phyloP scores from a whole-genome alignment of 1,139 yeast genomes.

The Sugiyamaella paludigena region DNA sequence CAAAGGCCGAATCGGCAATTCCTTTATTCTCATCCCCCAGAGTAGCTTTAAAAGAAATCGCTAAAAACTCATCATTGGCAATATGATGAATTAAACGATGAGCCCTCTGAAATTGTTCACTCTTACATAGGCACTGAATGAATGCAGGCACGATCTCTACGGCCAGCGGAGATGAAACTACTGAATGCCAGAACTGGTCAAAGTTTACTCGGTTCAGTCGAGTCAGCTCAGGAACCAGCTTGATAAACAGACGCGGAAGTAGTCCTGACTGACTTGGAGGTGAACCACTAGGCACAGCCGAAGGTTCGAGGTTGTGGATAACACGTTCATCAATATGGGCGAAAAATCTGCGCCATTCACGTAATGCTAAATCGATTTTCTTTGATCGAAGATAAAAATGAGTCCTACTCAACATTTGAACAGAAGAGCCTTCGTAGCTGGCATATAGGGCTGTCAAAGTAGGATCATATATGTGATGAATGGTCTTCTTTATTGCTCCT shows the following conservation, averaged over 20 bases:
- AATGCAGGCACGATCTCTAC: slow-evolving; percentile 23
- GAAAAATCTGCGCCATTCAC: slow-evolving; percentile 4
- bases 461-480: slow-evolving; percentile 4
- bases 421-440: slow-evolving; percentile 6
- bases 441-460: slow-evolving; percentile 8
- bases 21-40: no score
- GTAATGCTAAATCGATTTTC: slow-evolving; percentile 1
- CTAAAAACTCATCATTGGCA: slow-evolving; percentile 9
- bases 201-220: slow-evolving; percentile 12
- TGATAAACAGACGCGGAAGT: slow-evolving; percentile 4
- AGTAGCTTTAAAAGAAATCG: no score
- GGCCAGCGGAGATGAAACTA: slow-evolving; percentile 16
- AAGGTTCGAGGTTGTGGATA: background rate
- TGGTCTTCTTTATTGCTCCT: slow-evolving; percentile 8
- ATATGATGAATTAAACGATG: slow-evolving; percentile 17
- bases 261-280: background rate
- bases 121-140: slow-evolving; percentile 13
- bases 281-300: background rate
- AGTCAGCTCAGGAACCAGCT: slow-evolving; percentile 2
- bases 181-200: slow-evolving; percentile 20
- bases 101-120: slow-evolving; percentile 10
- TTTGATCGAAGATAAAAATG: background rate
- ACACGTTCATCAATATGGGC: background rate
- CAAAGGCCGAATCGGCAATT: background rate
- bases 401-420: background rate